Conservation (phyloP, 1,139 yeast genomes). For the Saccharomyces pastorianus region DNA sequence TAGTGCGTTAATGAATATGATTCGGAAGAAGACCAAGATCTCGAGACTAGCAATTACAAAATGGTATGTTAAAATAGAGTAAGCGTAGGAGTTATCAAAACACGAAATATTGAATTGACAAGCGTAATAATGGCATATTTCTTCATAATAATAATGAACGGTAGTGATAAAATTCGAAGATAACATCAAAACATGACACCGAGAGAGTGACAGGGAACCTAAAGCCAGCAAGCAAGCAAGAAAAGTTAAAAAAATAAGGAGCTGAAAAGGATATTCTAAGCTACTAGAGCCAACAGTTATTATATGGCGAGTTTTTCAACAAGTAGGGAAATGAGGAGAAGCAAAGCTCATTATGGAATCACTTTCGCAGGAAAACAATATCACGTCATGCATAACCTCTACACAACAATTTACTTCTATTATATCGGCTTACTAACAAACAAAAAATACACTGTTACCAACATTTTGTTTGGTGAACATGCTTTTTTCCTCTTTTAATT, state of each 20-base stretch:
- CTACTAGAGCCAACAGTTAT: too few species aligned
- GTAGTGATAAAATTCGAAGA: background rate
- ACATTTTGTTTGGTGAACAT: background rate
- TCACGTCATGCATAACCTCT: background rate
- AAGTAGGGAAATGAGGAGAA: background rate
- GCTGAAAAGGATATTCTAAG: too few species aligned
- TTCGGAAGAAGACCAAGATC: slow-evolving; percentile 7
- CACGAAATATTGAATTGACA: background rate
- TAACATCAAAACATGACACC: background rate
- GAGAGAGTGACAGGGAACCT: too few species aligned
- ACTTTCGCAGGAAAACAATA: background rate
- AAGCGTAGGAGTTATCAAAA: background rate
- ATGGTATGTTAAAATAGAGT: slow-evolving; percentile 24
- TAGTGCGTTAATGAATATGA: background rate
- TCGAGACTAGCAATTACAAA: slow-evolving; percentile 26
- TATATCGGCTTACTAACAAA: background rate
- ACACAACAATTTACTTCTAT: background rate
- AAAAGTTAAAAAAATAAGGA: too few species aligned
- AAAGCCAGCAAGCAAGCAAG: too few species aligned
- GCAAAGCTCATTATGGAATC: background rate
- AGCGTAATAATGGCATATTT: background rate
- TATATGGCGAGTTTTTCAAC: too few species aligned
- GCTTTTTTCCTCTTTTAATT: slow-evolving; percentile 12
- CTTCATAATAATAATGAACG: background rate
- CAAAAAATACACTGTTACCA: background rate